phyloP scores from a whole-genome alignment of 2,329 filamentous ascomycete genomes.

The Scolecobasidium constrictum region DNA sequence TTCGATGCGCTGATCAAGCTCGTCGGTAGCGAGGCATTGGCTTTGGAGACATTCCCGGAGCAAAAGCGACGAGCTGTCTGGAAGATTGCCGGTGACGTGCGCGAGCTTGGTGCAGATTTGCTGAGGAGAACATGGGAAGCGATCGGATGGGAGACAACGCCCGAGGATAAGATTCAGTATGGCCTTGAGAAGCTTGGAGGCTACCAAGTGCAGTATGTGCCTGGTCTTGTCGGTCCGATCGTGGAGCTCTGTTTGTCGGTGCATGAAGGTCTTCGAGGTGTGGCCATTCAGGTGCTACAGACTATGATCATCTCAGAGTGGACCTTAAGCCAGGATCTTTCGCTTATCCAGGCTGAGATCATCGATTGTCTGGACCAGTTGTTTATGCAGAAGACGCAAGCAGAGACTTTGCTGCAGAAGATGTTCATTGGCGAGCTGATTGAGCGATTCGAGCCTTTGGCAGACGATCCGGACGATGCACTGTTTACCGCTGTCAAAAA shows the following conservation, averaged over 20 bases:
- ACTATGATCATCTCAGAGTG: constrained; percentile 99
- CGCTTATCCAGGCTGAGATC: constrained; percentile 88
- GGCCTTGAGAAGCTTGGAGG: constrained; percentile 79
- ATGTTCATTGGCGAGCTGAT: constrained; percentile 81
- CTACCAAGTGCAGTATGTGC: constrained; percentile 97
- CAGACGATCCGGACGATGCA: constrained; percentile 55
- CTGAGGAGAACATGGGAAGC: constrained; percentile 83
- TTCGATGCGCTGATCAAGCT: constrained; percentile 83
- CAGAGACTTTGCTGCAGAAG: constrained; percentile 83
- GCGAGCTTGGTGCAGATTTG: constrained; percentile 81
- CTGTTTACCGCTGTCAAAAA: constrained; percentile 67
- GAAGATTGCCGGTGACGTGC: constrained; percentile 96
- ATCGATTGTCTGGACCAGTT: constrained; percentile 85
- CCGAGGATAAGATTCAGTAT: constrained; percentile 68
- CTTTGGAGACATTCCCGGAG: constrained; percentile 90
- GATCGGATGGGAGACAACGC: constrained; percentile 86
- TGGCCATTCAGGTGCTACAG: constrained; percentile 86
- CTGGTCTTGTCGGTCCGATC: constrained; percentile 79
- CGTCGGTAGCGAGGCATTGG: constrained; percentile 77
- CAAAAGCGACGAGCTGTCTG: constrained; percentile 93
- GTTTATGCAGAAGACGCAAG: constrained; percentile 81
- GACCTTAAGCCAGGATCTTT: constrained; percentile 86
- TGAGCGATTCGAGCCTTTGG: constrained; percentile 64
- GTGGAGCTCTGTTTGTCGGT: constrained; percentile 92
- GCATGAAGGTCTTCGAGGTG: constrained; percentile 78